Evolutionary conservation across 2,329 filamentous ascomycete species (phyloP), one percentile per base, ranked within the genome.

Genomic region (Elsinoe fawcettii): DNA sequence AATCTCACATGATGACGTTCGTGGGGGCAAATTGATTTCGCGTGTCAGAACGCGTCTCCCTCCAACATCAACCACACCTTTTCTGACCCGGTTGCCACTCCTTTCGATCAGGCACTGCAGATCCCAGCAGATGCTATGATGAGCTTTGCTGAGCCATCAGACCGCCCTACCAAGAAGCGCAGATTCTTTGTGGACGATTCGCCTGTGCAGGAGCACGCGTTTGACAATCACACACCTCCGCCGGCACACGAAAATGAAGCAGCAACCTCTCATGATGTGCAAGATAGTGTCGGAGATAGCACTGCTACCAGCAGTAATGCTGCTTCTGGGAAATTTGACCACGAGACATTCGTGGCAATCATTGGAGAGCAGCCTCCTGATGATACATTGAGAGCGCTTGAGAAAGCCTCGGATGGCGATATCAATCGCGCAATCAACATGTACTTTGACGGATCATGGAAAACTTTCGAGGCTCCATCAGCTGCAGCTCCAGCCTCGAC

Each of bases 401-500:
- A 76, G 60, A 66, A 73, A 32, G 73, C 72, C 47, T 77, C 80
- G 53, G 76, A 74, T 37, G 74, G 75, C 60, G 74, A 83, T 66
- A 71, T 84, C 22, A 78, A 85, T 65, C 74, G 75, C 71, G 82
- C 83, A 44, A 80, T 86, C 63, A 84, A 86, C 66, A 74, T 84
- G 59, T 85, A 81, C 64, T 75, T 84, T 36, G 82, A 86, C 64
- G 82, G 82, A 20, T 83, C 82, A 5, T 85, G 81, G 81, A 78
- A 77, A 60, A 70, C 69, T 11, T 62, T 65, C 4, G 8, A 20
- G 20, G 8, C 14, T 5, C 12, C 22, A 5, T 2, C 25, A 34
- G 9, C 41, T 14, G 16, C 23, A 37, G n/a, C 27, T 16, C 8
- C 25, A 25, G 18, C 39, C 20, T 25, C 51, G 16, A 25, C 32